Percentiles rank a stretch among this genome's conserved stretches.
Conservation (phyloP, 129 eudicot species). For the sunflower (Helianthus annuus) region DNA sequence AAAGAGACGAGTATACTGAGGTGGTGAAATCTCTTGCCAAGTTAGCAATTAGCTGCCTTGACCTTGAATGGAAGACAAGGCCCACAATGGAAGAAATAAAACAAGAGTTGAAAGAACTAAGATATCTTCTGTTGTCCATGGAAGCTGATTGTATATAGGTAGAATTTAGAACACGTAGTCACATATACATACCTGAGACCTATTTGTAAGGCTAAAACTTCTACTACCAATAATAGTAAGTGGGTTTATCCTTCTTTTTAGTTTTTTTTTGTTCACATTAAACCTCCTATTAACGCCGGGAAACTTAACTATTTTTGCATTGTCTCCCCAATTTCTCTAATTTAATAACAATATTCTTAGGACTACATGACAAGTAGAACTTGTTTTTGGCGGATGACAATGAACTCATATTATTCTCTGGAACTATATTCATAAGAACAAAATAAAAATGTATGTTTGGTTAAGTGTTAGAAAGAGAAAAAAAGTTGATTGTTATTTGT, state of each 20-base stretch:
- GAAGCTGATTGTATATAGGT: constrained; percentile 10
- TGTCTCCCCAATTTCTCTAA: no score
- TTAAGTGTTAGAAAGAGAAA: no score
- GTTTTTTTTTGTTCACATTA: background rate
- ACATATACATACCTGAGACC: background rate
- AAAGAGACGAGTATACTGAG: constrained; percentile 13
- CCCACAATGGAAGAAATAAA: constrained; percentile 34
- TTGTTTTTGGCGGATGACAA: no score
- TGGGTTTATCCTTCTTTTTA: background rate
- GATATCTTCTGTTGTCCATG: constrained; percentile 2
- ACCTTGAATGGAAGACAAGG: constrained; percentile 25
- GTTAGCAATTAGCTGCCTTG: constrained; percentile 27
- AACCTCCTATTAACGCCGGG: background rate
- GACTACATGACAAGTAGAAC: no score
- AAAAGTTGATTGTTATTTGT: no score
- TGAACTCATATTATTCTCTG: no score
- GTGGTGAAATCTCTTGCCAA: constrained; percentile 20
- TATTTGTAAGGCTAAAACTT: background rate
- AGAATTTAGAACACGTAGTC: background rate
- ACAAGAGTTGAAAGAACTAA: constrained; percentile 17
- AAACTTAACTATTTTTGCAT: no score
- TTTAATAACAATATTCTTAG: no score
- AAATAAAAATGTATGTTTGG: no score
- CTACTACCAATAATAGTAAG: background rate
- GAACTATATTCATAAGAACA: no score